Base-by-base conservation (phyloP, 2,329 filamentous ascomycete species). In the Aureobasidium vineae region DNA sequence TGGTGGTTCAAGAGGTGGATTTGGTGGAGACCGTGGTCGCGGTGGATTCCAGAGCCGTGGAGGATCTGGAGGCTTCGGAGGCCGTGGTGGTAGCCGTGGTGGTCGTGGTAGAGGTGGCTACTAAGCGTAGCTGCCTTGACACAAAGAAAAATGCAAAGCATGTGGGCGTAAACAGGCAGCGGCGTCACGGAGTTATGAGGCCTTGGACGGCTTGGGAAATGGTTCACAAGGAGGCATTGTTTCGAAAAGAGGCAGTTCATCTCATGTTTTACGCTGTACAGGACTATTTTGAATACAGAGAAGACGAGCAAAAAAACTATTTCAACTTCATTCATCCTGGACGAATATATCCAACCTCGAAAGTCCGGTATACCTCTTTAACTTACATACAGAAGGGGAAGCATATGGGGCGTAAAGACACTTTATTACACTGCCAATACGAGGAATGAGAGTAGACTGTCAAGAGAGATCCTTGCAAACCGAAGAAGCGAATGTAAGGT, bases 241-340 rank as follows among this genome's bases (percentile, higher is more conserved):
- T 64, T 64, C 49, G 23, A 36, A 41, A 63, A 63, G 59, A 63
- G 59, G 38, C 60, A 64, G 60, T 47, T 38, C 47, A 64, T 54
- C 61, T 64, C 61, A 64, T 64, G 61, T 64, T 54, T 64, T 54
- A 64, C 40, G 61, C 61, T 65, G 61, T 65, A 56, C 61, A 56
- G 61, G 61, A 65, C 59, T 63, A 63, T 63, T 63, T 63, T n/a
- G 36, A 53, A 63, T 53, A 53, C 33, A 28, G 49, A 43, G 28
- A 56, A 47, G 38, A 54, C 33, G 50, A 49, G 45, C 50, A 65
- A 65, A 65, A 50, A 49, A 23, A 54, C n/a, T 31, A 56, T 65
- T 41, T 47, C 50, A 65, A 65, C 47, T 43, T 49, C 33, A 61
- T 36, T 43, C 16, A 1, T 54, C 33, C 16, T 19, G n/a, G n/a